Evolutionary conservation across 2,329 filamentous ascomycete genomes (phyloP), one percentile per base, ranked within the genome.

Genomic region (Fusarium agapanthi): DNA sequence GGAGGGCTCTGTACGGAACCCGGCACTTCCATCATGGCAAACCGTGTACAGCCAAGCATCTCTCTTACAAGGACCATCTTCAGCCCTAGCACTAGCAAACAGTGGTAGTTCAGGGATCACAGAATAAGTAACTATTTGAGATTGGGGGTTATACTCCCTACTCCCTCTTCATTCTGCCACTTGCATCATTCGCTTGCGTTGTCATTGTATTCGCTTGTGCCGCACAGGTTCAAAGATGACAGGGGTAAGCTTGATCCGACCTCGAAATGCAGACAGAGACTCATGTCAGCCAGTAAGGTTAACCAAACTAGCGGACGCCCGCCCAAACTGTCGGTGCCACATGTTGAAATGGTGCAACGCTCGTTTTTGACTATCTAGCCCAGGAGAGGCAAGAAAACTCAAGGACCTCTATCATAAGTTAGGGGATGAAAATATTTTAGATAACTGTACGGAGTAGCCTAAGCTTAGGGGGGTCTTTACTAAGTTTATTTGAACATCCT

Each of bases 131-230:
- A 50, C 20, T 35, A 20, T 37, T 48, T 26, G 41, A 58, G 24
- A 35, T 28, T 50, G 13, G 26, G 26, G 32, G 28, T 50, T 34
- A 7, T 34, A 34, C n/a, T 14, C 37, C 28, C 26, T 48, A n/a
- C 45, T 48, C 14, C n/a, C 30, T 26, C 24, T n/a, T 18, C 15
- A 40, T 40, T 54, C 50, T 61, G 35, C 55, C 44, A 38, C 55
- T 63, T 61, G 38, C 60, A 50, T 50, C 24, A 50, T 35, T n/a
- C 24, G 22, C 44, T 40, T 48, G 47, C 34, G 37, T 35, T 61
- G 38, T 30, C 48, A 71, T 67, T 64, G 47, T 45, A 38, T 24
- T 73, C 71, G 71, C 67, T 41, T 53, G 61, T 74, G 62, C 71
- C 71, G 67, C 71, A 61, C 50, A n/a, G 26, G 32, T 44, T 65